Evolutionary conservation across 2,329 filamentous ascomycete genomes (phyloP).

Genomic region (Colletotrichum noveboracense): DNA sequence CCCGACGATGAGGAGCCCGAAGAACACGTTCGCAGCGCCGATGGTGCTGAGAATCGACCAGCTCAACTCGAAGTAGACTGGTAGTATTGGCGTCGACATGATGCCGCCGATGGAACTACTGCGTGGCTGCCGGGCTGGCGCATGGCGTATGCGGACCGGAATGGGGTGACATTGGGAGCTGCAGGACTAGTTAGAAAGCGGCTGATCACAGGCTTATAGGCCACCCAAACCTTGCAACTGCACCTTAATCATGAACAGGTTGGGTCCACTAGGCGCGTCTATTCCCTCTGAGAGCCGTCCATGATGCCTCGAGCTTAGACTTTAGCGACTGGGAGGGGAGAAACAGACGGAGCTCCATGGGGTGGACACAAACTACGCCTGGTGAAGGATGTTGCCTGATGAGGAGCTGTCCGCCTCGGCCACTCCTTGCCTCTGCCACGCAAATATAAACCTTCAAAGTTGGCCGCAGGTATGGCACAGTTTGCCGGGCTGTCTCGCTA

Average conservation of each 20-base stretch:
- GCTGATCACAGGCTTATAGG: not conserved
- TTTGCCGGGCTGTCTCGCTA: not conserved
- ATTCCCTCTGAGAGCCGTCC: not conserved
- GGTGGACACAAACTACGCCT: not conserved
- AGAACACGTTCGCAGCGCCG: conserved; percentile 43
- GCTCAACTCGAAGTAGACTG: conserved; percentile 45
- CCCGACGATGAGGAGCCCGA: conserved; percentile 41
- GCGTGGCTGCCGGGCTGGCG: not conserved
- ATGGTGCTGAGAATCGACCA: conserved; percentile 52
- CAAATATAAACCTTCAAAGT: not conserved
- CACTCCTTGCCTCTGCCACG: not conserved
- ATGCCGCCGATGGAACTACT: not conserved
- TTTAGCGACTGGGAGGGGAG: not conserved
- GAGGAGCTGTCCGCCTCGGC: not conserved
- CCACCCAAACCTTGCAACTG: not conserved
- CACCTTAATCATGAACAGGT: not conserved
- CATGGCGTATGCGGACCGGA: not conserved
- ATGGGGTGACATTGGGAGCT: rapidly evolving
- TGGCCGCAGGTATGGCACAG: not conserved
- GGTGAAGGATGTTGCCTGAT: not conserved
- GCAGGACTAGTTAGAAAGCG: not conserved
- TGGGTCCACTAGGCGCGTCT: not conserved
- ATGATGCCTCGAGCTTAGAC: not conserved
- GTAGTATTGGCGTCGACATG: conserved; percentile 12
- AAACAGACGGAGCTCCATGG: not conserved